Percentiles rank a stretch among this genome's conserved stretches.
phyloP scores from a whole-genome alignment of 257 asterid genomes.

The Solanum etuberosum region DNA sequence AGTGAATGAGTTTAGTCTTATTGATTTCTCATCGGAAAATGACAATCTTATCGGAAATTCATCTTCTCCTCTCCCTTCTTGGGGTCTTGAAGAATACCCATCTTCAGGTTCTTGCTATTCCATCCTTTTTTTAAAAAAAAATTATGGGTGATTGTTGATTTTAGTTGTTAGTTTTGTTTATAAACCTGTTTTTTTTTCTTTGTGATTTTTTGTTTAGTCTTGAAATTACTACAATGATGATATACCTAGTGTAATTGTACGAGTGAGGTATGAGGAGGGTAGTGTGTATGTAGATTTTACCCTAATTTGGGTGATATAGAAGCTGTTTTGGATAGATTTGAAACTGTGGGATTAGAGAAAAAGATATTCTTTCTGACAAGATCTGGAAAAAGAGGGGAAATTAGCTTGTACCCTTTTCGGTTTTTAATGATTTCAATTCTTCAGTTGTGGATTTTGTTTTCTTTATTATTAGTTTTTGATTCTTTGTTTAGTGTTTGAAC shows the following conservation, averaged over 20 bases:
- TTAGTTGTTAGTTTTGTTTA: not conserved
- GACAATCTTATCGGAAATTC: conserved; percentile 8
- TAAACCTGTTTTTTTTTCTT: not conserved
- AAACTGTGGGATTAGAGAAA: not conserved
- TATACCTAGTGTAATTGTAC: not conserved
- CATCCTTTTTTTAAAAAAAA: not conserved
- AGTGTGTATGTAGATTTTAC: not conserved
- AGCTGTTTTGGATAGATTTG: not conserved
- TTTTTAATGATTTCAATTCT: not conserved
- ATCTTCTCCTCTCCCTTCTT: conserved; percentile 5
- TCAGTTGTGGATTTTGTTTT: not conserved
- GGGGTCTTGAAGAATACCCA: conserved; percentile 9
- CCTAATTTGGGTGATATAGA: not conserved
- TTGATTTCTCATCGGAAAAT: conserved; percentile 19
- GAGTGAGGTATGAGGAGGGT: not conserved
- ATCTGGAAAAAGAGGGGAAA: not conserved
- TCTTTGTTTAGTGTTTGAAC: not conserved
- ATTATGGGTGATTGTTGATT: not conserved
- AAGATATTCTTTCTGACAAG: not conserved
- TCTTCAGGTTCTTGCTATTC: conserved; percentile 24
- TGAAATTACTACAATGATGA: not conserved
- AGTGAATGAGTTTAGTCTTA: conserved; percentile 25
- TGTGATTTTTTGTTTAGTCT: not conserved
- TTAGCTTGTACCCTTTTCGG: not conserved
- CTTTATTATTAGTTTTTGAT: not conserved